phyloP scores from a whole-genome alignment of 805 yeast species.

The Kodamaea nitidulidarum region DNA sequence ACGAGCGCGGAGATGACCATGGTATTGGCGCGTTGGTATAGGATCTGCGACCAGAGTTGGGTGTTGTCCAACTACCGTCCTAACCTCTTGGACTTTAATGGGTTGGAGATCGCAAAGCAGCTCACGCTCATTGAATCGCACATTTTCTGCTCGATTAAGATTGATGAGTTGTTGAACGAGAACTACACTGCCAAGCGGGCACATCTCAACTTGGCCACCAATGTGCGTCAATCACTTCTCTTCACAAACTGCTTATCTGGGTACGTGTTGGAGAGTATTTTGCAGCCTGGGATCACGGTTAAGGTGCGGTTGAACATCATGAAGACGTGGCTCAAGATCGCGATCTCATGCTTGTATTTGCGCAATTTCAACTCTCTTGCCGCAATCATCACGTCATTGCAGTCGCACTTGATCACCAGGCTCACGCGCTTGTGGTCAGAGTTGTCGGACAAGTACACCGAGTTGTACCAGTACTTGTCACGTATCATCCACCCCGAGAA shows the following conservation, averaged over 20 bases:
- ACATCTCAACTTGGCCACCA: slow-evolving; percentile 56
- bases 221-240: slow-evolving; percentile 54
- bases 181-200: slow-evolving; percentile 60
- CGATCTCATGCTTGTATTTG: slow-evolving; percentile 66
- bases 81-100: slow-evolving; percentile 54
- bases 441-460: slow-evolving; percentile 55
- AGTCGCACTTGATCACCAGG: slow-evolving; percentile 66
- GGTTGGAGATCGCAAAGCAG: slow-evolving; percentile 74
- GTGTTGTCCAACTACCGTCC: slow-evolving; percentile 50
- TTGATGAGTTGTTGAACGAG: slow-evolving; percentile 63
- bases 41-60: slow-evolving; percentile 54
- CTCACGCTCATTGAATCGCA: slow-evolving; percentile 67
- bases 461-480: slow-evolving; percentile 58
- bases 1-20: slow-evolving; percentile 28
- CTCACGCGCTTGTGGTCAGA: slow-evolving; percentile 56
- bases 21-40: slow-evolving; percentile 46
- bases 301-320: slow-evolving; percentile 52
- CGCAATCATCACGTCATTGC: slow-evolving; percentile 72
- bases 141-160: slow-evolving; percentile 58
- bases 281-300: slow-evolving; percentile 47
- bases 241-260: slow-evolving; percentile 72
- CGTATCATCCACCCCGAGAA: slow-evolving; percentile 72
- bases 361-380: slow-evolving; percentile 77
- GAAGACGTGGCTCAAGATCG: slow-evolving; percentile 70
- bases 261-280: slow-evolving; percentile 66